These are phyloP conservation scores for Dissoconium aciculare DNA, from an alignment of 2,329 filamentous ascomycete genomes.

Conservation along the genomic window DNA sequence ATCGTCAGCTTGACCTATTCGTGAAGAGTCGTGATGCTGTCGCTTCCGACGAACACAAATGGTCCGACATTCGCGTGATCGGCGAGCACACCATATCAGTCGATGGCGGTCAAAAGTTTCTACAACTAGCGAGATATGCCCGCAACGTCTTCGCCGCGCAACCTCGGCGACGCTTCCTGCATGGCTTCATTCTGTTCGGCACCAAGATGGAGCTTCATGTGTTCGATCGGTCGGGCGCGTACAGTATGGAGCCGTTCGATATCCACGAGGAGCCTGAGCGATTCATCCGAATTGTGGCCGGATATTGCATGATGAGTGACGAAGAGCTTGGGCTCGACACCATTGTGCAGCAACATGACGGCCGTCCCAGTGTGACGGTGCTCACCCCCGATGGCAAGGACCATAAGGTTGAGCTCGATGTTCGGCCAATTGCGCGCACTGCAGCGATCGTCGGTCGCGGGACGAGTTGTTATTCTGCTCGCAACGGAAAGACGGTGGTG, in stretches of 20 bases:
- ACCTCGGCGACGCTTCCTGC: slow-evolving; percentile 1
- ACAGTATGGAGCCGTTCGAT: not conserved
- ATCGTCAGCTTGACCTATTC: slow-evolving; percentile 1
- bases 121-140: slow-evolving; percentile 1
- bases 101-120: not conserved
- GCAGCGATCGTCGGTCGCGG: not conserved
- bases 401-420: not conserved
- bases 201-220: slow-evolving; percentile 1
- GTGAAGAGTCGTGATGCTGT: not conserved
- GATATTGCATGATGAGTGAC: slow-evolving; percentile 3
- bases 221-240: slow-evolving; percentile 2
- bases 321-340: slow-evolving; percentile 3
- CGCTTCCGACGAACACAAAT: slow-evolving; percentile 1
- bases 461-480: slow-evolving; percentile 1
- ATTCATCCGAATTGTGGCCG: not conserved
- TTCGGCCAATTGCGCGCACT: not conserved
- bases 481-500: not conserved
- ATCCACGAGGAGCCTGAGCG: slow-evolving; percentile 1
- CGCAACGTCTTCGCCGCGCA: slow-evolving; percentile 1
- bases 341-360: not conserved
- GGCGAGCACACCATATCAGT: slow-evolving; percentile 1
- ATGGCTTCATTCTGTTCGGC: slow-evolving; percentile 1
- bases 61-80: slow-evolving; percentile 2
- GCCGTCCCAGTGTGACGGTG: not conserved
- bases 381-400: not conserved